Conservation (phyloP, 345 rosid species). For the Hibiscus trionum region DNA sequence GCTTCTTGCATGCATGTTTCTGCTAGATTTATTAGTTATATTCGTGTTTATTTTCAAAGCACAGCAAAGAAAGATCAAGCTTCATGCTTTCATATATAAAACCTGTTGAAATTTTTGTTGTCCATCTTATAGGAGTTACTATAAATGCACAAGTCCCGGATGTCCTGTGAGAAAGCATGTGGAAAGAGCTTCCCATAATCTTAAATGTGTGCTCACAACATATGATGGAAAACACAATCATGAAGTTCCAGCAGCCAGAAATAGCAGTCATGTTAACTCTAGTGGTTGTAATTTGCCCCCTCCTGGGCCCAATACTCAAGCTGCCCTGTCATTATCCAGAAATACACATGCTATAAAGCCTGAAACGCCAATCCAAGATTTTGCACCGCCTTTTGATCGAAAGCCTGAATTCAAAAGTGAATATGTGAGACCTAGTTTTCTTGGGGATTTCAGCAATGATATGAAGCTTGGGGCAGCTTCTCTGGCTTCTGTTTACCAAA, state of each 20-base stretch:
- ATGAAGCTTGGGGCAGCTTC: conserved; percentile 35
- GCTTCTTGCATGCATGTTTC: neutral
- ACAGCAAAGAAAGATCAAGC: neutral
- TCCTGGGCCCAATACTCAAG: conserved; percentile 18
- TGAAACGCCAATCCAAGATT: conserved; percentile 35
- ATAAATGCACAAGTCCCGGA: conserved; percentile 61
- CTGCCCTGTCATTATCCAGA: conserved; percentile 23
- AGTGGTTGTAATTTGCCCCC: conserved; percentile 16
- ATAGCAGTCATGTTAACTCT: conserved; percentile 29
- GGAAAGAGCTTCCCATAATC: conserved; percentile 59
- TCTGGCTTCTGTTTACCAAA: conserved; percentile 32
- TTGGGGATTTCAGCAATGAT: conserved; percentile 34
- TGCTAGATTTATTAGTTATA: neutral
- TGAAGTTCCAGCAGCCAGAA: conserved; percentile 61
- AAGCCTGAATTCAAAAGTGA: conserved; percentile 32
- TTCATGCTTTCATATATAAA: neutral
- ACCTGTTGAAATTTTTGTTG: neutral
- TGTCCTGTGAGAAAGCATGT: conserved; percentile 64
- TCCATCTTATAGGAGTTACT: conserved; percentile 46
- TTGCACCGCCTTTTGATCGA: conserved; percentile 25
- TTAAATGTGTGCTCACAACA: conserved; percentile 49
- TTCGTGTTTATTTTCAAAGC: neutral
- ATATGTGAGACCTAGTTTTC: conserved; percentile 27
- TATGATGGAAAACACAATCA: conserved; percentile 72
- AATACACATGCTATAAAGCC: conserved; percentile 24